Percentiles rank a stretch among this genome's conserved stretches.
Evolutionary conservation across 2,329 filamentous ascomycete species (phyloP).

Genomic region (Ceratocystis alfenasii): DNA sequence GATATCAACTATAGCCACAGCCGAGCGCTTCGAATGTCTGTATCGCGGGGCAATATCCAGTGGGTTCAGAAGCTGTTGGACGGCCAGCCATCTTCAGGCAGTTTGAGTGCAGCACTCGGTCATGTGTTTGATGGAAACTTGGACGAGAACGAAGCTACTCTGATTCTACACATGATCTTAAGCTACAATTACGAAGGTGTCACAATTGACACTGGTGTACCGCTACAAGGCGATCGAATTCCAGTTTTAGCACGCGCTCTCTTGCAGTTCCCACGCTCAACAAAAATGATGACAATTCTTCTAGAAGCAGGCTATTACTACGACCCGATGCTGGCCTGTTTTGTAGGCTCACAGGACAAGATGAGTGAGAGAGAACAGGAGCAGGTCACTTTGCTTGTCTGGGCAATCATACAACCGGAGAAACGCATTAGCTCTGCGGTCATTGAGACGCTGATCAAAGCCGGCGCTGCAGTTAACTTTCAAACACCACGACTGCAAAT

Average conservation of each 20-base stretch:
- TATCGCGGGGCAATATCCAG: conserved; percentile 10
- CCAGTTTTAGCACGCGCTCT: conserved; percentile 44
- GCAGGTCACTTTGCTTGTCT: conserved; percentile 44
- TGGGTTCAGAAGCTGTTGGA: background rate
- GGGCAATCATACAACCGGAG: conserved; percentile 50
- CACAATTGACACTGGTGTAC: conserved; percentile 41
- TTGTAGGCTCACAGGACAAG: conserved; percentile 29
- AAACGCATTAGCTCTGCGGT: conserved; percentile 49
- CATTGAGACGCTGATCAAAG: conserved; percentile 44
- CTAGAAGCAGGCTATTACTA: conserved; percentile 49
- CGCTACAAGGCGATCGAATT: conserved; percentile 24
- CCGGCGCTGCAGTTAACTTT: conserved; percentile 46
- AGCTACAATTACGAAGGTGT: conserved; percentile 35
- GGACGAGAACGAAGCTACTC: background rate
- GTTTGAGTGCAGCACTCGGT: conserved; percentile 6
- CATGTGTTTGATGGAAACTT: conserved; percentile 12
- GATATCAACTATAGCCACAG: conserved; percentile 39
- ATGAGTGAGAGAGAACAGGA: conserved; percentile 42
- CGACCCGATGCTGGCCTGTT: conserved; percentile 34
- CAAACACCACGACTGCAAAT: conserved; percentile 31
- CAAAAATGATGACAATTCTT: conserved; percentile 40
- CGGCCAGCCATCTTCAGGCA: conserved; percentile 1
- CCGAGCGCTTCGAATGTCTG: conserved; percentile 13
- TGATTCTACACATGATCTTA: conserved; percentile 27
- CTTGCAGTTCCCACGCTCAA: conserved; percentile 43